Base-by-base conservation (phyloP, 306 rosid genomes). In the Betula pendula region DNA sequence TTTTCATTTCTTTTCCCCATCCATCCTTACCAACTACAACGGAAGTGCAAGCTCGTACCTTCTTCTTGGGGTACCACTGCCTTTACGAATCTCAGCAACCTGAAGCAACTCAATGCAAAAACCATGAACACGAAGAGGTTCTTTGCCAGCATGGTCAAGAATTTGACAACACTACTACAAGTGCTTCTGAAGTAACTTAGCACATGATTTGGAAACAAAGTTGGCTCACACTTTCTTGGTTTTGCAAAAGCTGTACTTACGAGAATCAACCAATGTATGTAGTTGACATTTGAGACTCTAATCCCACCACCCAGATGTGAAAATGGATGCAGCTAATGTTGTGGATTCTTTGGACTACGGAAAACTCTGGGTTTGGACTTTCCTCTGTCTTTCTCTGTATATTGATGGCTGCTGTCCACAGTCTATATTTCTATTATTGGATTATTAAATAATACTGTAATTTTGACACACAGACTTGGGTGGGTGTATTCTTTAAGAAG, bases 31-130 rank as follows among this genome's bases (percentile, higher is more conserved):
- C 53, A 59, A 44, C 38, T 35, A 78, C 60, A 43, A 33, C 42
- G 50, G 74, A 66, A 33, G 53, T 38, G 69, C 27, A 13, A 58
- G 33, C 12, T 60, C 56, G 13, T 78, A 88, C 97, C 92, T 85
- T 92, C 97, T 49, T 88, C 82, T 59, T 85, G 88, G 44, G 92
- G 86, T 45, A 92, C 44, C 71, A 53, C 81, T 22, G 93, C 75
- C 45, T 83, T 84, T 16, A 86, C 84, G 83, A 85, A 68, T 75
- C 84, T 70, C 71, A 78, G 88, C 77, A 77, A 78, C 24, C 52
- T 44, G 79, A 88, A 85, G 81, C 84, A 79, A 77, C 75, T 82
- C 50, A 78, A 24, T 22, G 81, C 80, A 70, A 85, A 10, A 51
- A 87, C 31, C 31, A 85, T 40, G 67, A 82, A 65, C 33, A 73